Evolutionary conservation across 768 basidiomycete genomes (phyloP), one percentile per base, ranked within the genome.

Genomic region (Dentipellis sp.): DNA sequence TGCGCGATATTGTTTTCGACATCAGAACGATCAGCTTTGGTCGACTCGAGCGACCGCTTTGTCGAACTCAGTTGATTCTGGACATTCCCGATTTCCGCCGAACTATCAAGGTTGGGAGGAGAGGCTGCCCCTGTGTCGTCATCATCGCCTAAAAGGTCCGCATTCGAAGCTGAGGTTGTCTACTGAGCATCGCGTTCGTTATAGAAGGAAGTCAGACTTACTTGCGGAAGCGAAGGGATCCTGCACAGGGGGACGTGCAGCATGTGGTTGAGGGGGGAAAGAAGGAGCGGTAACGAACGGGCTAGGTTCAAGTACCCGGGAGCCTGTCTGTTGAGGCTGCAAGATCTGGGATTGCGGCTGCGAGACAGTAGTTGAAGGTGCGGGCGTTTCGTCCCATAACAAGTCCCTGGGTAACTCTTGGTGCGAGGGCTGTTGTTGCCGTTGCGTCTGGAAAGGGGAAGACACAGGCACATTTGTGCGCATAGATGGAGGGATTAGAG

Each of bases 1-100:
- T 76, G 76, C 1, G 82, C 78, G 10, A 91, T 73, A 0, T 74
- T 76, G 53, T 75, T 74, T 63, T 95, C 92, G 29, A 90, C 68
- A 8, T 78, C 71, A 39, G 70, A 74, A 40, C 91, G 84, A 56
- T 92, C 89, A 34, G 73, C 69, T 65, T 84, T 82, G 29, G 86
- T 72, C 2, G 78, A 75, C 38, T 85, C 78, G 10, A 94, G 69
- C 22, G 89, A 84, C 35, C 75, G 80, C 53, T 79, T 84, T 3
- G 93, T 95, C 11, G 88, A 91, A 62, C 79, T 77, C 47, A 97
- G 74, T 62, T 94, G 89, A 63, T 92, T 94, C 69, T 86, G 86
- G 19, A 83, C 70, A 65, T 97, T 94, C 7, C 91, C 92, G 54
- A 97, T 87, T 65, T 94, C 89, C 3, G 83, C 88, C 29, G 88